Evolutionary conservation across 345 rosid genomes (phyloP).

Genomic region (Limnanthes douglasii): DNA sequence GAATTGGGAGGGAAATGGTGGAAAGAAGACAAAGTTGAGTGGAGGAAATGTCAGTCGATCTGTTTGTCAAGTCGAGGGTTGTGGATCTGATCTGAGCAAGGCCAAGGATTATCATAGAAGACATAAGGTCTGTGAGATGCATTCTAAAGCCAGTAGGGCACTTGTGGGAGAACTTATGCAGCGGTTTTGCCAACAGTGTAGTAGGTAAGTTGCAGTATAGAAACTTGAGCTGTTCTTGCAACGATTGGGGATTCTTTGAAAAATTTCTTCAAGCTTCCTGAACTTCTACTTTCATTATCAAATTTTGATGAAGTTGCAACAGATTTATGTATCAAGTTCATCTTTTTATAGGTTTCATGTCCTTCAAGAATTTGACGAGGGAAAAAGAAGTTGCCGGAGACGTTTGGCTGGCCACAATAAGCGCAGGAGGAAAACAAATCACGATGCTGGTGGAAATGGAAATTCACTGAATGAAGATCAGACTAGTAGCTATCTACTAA

Average conservation of each 20-base stretch:
- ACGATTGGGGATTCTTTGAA: not conserved
- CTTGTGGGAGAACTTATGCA: conserved; percentile 83
- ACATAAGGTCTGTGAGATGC: conserved; percentile 95
- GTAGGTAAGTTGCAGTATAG: conserved; percentile 40
- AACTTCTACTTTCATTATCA: too few relatives aligned
- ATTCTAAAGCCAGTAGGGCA: conserved; percentile 84
- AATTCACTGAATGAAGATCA: conserved; percentile 54
- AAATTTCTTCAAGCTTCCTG: too few relatives aligned
- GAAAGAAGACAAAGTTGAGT: conserved; percentile 58
- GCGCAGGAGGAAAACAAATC: conserved; percentile 92
- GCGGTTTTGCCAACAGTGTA: conserved; percentile 99
- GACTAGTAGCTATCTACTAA: conserved; percentile 68
- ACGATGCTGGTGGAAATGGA: conserved; percentile 39
- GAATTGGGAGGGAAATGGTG: conserved; percentile 41
- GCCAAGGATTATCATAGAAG: conserved; percentile 96
- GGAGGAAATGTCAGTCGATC: conserved; percentile 48
- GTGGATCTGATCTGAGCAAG: conserved; percentile 82
- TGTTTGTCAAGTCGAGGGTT: conserved; percentile 85
- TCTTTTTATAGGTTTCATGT: conserved; percentile 64
- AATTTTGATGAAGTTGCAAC: not conserved
- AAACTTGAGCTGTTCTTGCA: not conserved
- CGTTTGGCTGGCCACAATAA: conserved; percentile 99
- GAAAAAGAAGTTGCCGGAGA: conserved; percentile 97
- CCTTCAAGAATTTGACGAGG: conserved; percentile 98
- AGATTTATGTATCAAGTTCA: too few relatives aligned